These are phyloP conservation scores for Pleurotus salmoneostramineus DNA, from an alignment of 768 basidiomycete genomes.

Conservation along the genomic window DNA sequence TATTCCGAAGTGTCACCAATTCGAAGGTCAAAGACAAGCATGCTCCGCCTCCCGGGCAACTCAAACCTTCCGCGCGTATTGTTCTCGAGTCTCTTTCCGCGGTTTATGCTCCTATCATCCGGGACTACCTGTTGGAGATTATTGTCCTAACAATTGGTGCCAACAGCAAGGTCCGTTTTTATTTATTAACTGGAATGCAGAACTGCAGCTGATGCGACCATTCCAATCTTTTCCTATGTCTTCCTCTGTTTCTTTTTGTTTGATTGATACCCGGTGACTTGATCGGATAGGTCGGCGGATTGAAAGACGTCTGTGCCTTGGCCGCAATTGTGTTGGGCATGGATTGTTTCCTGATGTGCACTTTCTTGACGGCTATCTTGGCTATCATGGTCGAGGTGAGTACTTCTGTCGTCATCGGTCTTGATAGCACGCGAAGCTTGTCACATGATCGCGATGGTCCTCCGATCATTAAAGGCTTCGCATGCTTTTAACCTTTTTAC, in stretches of 20 bases:
- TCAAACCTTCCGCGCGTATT: slow-evolving; percentile 79
- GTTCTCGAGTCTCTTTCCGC: slow-evolving; percentile 79
- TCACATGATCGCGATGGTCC: slow-evolving; percentile 3
- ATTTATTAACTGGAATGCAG: neutral
- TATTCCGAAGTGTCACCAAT: slow-evolving; percentile 35
- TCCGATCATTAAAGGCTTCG: neutral
- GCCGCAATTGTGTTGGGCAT: slow-evolving; percentile 84
- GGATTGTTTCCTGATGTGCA: slow-evolving; percentile 86
- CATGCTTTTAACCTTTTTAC: neutral
- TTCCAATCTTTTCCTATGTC: neutral
- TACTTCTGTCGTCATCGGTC: slow-evolving; percentile 6
- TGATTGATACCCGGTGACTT: neutral
- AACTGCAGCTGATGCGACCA: neutral
- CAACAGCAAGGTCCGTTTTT: slow-evolving; percentile 52
- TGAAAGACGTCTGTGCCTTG: slow-evolving; percentile 92
- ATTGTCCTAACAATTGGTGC: slow-evolving; percentile 87
- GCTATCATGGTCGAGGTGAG: slow-evolving; percentile 94
- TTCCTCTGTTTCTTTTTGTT: neutral
- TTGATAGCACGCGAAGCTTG: neutral
- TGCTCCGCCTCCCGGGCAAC: slow-evolving; percentile 28
- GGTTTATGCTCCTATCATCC: slow-evolving; percentile 79
- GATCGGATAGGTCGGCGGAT: slow-evolving; percentile 53
- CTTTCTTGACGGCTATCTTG: slow-evolving; percentile 85
- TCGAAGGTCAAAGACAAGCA: slow-evolving; percentile 16
- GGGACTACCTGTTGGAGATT: slow-evolving; percentile 93